phyloP scores from a whole-genome alignment of 805 yeast genomes.

The Yamadazyma philogaea region DNA sequence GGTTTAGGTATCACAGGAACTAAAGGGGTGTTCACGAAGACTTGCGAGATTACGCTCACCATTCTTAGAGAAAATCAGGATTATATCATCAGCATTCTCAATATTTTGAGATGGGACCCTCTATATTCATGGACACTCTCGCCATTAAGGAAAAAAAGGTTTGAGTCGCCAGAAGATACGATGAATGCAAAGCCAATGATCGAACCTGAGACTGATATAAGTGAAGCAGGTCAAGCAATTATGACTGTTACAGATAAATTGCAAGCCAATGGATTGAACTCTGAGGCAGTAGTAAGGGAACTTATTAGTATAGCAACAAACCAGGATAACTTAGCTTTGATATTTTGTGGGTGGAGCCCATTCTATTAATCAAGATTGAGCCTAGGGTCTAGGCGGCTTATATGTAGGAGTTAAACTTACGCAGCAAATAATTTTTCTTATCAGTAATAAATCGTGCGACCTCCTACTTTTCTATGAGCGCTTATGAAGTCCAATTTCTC shows the following conservation, averaged over 20 bases:
- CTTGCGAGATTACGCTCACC: constrained; percentile 69
- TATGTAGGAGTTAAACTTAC: not conserved
- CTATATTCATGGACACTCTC: constrained; percentile 88
- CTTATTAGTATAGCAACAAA: constrained; percentile 74
- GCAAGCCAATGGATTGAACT: constrained; percentile 61
- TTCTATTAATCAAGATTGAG: constrained; percentile 42
- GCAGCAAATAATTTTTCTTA: not conserved
- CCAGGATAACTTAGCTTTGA: constrained; percentile 61
- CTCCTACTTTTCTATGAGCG: not conserved
- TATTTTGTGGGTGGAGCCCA: constrained; percentile 86
- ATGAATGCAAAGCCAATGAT: constrained; percentile 7
- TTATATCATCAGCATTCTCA: constrained; percentile 74
- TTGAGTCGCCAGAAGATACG: constrained; percentile 42
- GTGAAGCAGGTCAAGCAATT: constrained; percentile 81
- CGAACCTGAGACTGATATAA: constrained; percentile 41
- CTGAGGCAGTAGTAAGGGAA: constrained; percentile 81
- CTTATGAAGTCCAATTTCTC: not conserved
- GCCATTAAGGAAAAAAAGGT: constrained; percentile 57
- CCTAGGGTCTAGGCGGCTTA: not conserved
- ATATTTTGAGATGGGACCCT: constrained; percentile 89
- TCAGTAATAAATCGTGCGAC: not conserved
- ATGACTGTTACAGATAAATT: constrained; percentile 69
- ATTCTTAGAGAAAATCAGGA: constrained; percentile 64
- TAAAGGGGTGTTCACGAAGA: constrained; percentile 68
- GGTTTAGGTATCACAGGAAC: constrained; percentile 88